These are phyloP conservation scores for Coemansia sp. DNA, from an alignment of 192 early-diverging fungal species.

Conservation along the genomic window DNA sequence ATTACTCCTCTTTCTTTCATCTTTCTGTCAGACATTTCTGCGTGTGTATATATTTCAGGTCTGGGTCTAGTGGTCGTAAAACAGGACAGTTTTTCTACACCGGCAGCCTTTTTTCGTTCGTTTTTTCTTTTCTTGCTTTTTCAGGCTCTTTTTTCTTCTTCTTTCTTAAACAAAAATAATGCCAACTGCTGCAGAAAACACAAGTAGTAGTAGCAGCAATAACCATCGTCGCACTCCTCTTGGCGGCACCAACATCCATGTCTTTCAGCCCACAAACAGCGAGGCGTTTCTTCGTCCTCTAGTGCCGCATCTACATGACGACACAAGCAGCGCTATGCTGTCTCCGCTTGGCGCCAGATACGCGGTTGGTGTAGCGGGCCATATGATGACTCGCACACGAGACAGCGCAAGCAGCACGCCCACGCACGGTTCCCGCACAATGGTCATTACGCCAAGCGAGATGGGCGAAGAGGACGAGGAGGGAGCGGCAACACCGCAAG, in stretches of 20 bases:
- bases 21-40: too few species aligned
- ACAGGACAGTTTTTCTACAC: neutral
- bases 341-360: neutral
- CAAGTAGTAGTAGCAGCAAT: neutral
- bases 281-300: neutral
- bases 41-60: too few species aligned
- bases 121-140: neutral
- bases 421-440: slow-evolving; percentile 38
- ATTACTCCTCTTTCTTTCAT: too few species aligned
- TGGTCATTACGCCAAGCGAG: slow-evolving; percentile 12
- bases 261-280: neutral
- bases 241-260: neutral
- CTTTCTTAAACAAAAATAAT: neutral
- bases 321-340: neutral
- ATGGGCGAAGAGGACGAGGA: too few species aligned
- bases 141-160: neutral
- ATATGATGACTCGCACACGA: neutral
- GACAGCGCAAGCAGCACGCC: slow-evolving; percentile 17
- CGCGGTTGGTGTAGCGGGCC: neutral
- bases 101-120: neutral
- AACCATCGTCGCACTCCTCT: neutral
- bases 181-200: neutral
- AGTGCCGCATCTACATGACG: neutral
- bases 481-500: neutral
- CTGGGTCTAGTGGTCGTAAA: neutral